Conservation (phyloP, 1,284 basidiomycete genomes). For the Pterulicium gracile region DNA sequence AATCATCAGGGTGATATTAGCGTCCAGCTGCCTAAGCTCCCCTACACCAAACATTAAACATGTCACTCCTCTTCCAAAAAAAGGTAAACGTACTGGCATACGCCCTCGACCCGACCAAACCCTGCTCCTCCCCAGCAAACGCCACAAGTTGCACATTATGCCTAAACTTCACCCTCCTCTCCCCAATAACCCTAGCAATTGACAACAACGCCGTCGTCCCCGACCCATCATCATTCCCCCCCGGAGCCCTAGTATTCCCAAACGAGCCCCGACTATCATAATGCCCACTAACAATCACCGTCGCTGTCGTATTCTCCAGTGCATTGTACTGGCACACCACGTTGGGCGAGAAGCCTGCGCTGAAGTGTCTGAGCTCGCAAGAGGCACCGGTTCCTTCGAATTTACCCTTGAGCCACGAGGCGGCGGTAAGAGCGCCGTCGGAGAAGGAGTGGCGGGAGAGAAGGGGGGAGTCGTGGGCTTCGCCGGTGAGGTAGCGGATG, state of each 20-base stretch:
- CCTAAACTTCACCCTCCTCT: constrained; percentile 49
- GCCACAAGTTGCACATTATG: constrained; percentile 59
- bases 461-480: constrained; percentile 40
- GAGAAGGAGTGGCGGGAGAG: constrained; percentile 69
- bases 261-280: constrained; percentile 84
- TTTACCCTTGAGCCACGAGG: constrained; percentile 61
- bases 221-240: constrained; percentile 73
- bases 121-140: constrained; percentile 70
- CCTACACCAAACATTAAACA: constrained; percentile 28
- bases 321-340: constrained; percentile 64
- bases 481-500: constrained; percentile 75
- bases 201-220: constrained; percentile 68
- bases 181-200: constrained; percentile 61
- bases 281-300: constrained; percentile 68
- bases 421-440: constrained; percentile 55
- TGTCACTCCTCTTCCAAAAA: too few relatives aligned
- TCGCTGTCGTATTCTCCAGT: constrained; percentile 39
- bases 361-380: constrained; percentile 59
- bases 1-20: constrained; percentile 71
- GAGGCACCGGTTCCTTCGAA: constrained; percentile 66
- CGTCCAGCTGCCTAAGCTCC: constrained; percentile 41
- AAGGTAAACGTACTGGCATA: constrained; percentile 51
- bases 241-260: constrained; percentile 63
- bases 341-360: constrained; percentile 70
- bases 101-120: constrained; percentile 50